Evolutionary conservation across 495 filamentous ascomycete species (phyloP), one percentile per base, ranked within the genome.

Genomic region (Talaromyces liani): DNA sequence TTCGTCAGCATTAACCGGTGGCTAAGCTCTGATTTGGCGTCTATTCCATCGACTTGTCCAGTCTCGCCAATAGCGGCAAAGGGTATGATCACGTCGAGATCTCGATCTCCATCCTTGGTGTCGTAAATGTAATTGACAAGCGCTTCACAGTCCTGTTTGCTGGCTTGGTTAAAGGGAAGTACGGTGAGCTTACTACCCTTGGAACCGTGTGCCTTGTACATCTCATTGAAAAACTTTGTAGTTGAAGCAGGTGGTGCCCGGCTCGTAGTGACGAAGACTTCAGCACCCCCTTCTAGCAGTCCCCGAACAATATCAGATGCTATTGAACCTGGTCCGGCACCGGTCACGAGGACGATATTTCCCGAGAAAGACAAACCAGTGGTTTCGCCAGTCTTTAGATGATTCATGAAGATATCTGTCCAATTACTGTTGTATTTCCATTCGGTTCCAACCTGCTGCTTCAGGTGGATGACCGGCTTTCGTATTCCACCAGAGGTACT

Each of bases 361-460:
- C 90, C 91, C 68, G 91, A 87, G 78, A 97, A 98, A 7, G 88
- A 90, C 49, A 97, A 85, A 67, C 94, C 94, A 36, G 84, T 80
- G 64, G 85, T 88, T 67, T 94, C 94, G 65, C 92, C 91, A 59
- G 91, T 82, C 76, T 95, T 91, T 53, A 98, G 75, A 56, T 92
- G 90, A 67, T 97, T 90, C 10, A 98, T 82, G 70, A 97, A 98
- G 67, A 91, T 70, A 27, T 91, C 90, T 20, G 94, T 97, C 41
- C 97, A 84, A 78, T 92, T 94, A 82, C 97, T 98, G 84, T 89
- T 96, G 79, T 97, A 98, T 72, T 98, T 92, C 94, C 94, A 98
- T 61, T 92, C 93, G 69, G 96, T 88, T 65, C 91, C 86, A 51
- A 87, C 87, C 80, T 97, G 96, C 71, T 93, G 88, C 83, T 95